These are phyloP conservation scores for Trichosanthes cucumerina DNA, from an alignment of 306 rosid genomes.

Conservation along the genomic window DNA sequence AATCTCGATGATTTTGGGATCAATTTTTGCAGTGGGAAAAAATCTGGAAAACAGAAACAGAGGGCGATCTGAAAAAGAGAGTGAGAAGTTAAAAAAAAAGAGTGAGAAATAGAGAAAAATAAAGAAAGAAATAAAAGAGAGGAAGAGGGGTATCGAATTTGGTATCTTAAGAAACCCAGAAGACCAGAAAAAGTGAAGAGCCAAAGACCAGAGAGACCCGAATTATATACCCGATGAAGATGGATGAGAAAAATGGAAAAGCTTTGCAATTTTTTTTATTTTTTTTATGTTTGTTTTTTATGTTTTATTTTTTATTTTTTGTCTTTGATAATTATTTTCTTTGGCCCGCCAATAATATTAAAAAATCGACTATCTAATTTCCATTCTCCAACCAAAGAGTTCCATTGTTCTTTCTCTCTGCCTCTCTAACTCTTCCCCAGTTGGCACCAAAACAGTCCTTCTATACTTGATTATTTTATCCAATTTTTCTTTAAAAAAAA, in stretches of 20 bases:
- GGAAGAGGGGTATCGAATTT: conserved; percentile 3
- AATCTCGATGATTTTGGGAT: not conserved
- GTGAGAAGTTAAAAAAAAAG: not conserved
- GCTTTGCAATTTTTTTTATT: not conserved
- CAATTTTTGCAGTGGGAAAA: not conserved
- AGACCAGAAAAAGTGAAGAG: conserved; percentile 8
- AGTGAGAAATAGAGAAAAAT: not conserved
- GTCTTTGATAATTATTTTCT: not conserved
- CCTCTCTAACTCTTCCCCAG: not conserved
- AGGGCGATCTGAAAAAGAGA: conserved; percentile 10
- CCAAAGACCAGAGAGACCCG: conserved; percentile 15
- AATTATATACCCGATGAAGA: conserved; percentile 10
- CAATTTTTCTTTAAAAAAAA: not conserved
- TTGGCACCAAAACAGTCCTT: not conserved
- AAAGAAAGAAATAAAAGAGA: not conserved
- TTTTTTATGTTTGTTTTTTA: not conserved
- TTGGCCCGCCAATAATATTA: conserved; percentile 1
- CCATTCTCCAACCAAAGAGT: not conserved
- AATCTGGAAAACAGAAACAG: not conserved
- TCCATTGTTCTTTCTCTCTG: not conserved
- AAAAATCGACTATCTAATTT: not conserved
- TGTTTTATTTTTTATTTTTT: not conserved
- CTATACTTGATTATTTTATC: not conserved
- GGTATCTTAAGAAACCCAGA: conserved; percentile 11
- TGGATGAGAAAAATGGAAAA: not conserved